Percentiles rank a stretch among this genome's conserved stretches.
Evolutionary conservation across 208 protist species (phyloP).

Genomic region (Wallacemonas collosoma): DNA sequence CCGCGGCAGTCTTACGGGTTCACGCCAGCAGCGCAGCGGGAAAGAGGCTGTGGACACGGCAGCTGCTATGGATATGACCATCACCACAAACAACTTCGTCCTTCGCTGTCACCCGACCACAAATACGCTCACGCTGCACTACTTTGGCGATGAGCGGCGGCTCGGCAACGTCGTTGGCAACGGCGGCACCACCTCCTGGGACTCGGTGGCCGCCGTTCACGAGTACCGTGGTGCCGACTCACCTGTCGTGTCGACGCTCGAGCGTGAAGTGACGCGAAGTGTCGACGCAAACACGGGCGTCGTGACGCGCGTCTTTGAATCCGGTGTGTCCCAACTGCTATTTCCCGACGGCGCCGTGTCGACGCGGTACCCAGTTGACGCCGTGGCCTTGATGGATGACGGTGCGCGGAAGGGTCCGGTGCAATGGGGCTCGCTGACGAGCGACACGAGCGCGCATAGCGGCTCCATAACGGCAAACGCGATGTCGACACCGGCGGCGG

Average conservation of each 20-base stretch:
- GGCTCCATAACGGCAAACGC: too few species aligned
- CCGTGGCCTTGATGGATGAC: background rate
- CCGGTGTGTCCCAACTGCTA: slow-evolving; percentile 57
- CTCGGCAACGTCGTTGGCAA: slow-evolving; percentile 7
- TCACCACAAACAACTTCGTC: slow-evolving; percentile 34
- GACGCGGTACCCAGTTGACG: slow-evolving; percentile 41
- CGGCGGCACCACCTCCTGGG: slow-evolving; percentile 19
- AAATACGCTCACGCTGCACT: slow-evolving; percentile 23
- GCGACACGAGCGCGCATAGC: background rate
- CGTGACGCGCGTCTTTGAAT: slow-evolving; percentile 70
- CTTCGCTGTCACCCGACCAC: slow-evolving; percentile 20
- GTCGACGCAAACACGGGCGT: slow-evolving; percentile 51
- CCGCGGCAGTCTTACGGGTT: background rate
- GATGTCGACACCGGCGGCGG: too few species aligned
- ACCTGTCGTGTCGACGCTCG: slow-evolving; percentile 36
- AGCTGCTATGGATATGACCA: slow-evolving; percentile 13
- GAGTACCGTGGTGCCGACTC: slow-evolving; percentile 17
- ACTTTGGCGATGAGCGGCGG: slow-evolving; percentile 19
- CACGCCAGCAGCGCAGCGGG: background rate
- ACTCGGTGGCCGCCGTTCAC: slow-evolving; percentile 47
- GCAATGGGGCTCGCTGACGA: background rate
- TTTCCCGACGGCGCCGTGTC: slow-evolving; percentile 72
- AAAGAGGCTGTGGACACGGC: background rate
- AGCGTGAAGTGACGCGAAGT: slow-evolving; percentile 59
- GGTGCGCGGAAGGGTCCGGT: too few species aligned